Base-by-base conservation (phyloP, 345 rosid species). In the Salix arbutifolia region DNA sequence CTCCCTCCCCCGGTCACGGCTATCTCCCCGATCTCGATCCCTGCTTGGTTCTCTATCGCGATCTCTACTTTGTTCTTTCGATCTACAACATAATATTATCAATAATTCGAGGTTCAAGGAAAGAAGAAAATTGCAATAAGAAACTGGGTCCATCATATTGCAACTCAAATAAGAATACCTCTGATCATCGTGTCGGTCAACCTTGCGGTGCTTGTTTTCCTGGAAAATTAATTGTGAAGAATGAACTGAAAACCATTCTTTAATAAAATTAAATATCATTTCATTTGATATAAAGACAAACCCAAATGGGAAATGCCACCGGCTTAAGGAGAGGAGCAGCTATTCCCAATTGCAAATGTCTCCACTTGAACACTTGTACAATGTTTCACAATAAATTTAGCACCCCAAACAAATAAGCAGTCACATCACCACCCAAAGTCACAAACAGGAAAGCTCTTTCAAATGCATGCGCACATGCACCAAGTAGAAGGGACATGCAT, bases 1-100 rank as follows among this genome's bases (percentile, higher is more conserved):
- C 84, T 93, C 98, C 88, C 91, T 90, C 69, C 89, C 94, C 60
- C 77, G 86, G 50, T 95, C 99, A 82, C 89, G 94, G 84, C 85
- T 91, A 69, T 86, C 92, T 56, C 86, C 99, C 35, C 77, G 85
- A 30, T 87, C 94, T 67, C 30, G 85, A 78, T 94, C 97, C 82
- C 85, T 84, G 79, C 93, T 90, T 30, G 90, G 71, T 87, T 88
- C 97, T 74, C 90, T 84, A 31, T 91, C 86, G 10, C 35, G 79
- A 52, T 86, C 89, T 73, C 50, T 87, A 66, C 91, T 92, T 79
- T 81, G 85, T 77, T 96, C 98, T 82, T 90, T 96, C 64, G 97
- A 90, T 85, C 99, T 96, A 82, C 37, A 28, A 10, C 62, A 64
- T 52, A 73, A 31, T 30, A 30, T 26, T 60, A 56, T 3, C 62